Conservation (phyloP, 306 rosid genomes). For the Corylus americana region DNA sequence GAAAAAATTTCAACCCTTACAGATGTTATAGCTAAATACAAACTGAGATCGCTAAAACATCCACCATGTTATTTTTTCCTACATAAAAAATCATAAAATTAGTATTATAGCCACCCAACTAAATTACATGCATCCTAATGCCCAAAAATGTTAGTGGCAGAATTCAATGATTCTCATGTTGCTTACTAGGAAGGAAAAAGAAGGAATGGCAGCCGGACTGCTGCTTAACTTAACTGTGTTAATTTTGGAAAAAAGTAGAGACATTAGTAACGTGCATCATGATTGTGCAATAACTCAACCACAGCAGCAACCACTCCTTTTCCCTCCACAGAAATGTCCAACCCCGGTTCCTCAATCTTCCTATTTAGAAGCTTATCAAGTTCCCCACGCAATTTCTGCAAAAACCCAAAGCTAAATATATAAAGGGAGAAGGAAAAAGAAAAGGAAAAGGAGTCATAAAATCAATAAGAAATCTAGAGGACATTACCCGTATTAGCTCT, state of each 20-base stretch:
- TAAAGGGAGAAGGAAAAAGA: not conserved
- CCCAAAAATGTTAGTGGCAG: too few relatives aligned
- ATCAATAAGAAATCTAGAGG: slow-evolving; percentile 12
- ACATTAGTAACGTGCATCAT: slow-evolving; percentile 1
- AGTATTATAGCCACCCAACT: too few relatives aligned
- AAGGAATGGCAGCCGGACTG: too few relatives aligned
- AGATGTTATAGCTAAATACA: not conserved
- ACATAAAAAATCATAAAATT: too few relatives aligned
- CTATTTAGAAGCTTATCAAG: slow-evolving; percentile 84
- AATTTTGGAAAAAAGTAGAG: too few relatives aligned
- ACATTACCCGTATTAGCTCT: slow-evolving; percentile 78
- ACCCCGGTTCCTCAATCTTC: slow-evolving; percentile 75
- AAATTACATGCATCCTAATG: too few relatives aligned
- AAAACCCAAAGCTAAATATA: slow-evolving; percentile 8
- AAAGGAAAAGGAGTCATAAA: not conserved
- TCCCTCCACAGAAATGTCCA: slow-evolving; percentile 77
- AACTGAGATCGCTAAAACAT: not conserved
- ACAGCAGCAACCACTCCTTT: slow-evolving; percentile 84
- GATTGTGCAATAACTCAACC: slow-evolving; percentile 75
- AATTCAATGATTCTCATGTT: too few relatives aligned
- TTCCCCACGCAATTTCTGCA: slow-evolving; percentile 81
- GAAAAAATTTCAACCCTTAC: not conserved
- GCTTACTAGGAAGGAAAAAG: not conserved
- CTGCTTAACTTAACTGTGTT: too few relatives aligned
- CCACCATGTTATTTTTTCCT: not conserved